phyloP scores from a whole-genome alignment of 1,284 basidiomycete genomes.

The Sporisorium iseilematis-ciliati region DNA sequence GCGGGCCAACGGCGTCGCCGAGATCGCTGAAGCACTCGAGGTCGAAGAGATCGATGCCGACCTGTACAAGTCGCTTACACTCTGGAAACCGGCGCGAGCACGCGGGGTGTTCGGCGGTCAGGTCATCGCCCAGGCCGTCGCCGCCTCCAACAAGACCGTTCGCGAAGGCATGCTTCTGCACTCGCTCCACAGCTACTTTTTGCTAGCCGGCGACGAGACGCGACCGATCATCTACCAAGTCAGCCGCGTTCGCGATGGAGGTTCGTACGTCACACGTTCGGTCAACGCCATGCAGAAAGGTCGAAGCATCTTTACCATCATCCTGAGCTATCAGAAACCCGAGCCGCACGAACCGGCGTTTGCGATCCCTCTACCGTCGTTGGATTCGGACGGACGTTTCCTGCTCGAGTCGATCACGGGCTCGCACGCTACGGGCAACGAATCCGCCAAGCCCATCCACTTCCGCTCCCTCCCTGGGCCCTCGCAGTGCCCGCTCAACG shows the following conservation, averaged over 20 bases:
- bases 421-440: conserved; percentile 39
- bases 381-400: conserved; percentile 23
- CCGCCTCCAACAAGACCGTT: conserved; percentile 60
- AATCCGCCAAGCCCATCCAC: conserved; percentile 35
- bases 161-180: conserved; percentile 54
- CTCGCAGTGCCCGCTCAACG: conserved; percentile 51
- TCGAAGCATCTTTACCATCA: conserved; percentile 59
- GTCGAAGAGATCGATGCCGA: conserved; percentile 61
- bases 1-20: conserved; percentile 15
- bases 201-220: conserved; percentile 56
- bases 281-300: conserved; percentile 63
- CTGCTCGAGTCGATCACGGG: conserved; percentile 43
- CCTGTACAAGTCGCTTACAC: conserved; percentile 57
- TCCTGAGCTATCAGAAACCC: conserved; percentile 64
- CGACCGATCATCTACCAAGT: conserved; percentile 65
- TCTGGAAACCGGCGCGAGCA: conserved; percentile 63
- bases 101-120: conserved; percentile 68
- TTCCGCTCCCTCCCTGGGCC: conserved; percentile 51
- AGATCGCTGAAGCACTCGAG: conserved; percentile 57
- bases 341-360: conserved; percentile 63
- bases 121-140: conserved; percentile 63
- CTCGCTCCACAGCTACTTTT: conserved; percentile 64
- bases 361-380: conserved; percentile 56
- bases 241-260: conserved; percentile 61
- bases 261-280: conserved; percentile 64